These are phyloP conservation scores for Trypanosoma mega DNA, from an alignment of 208 protist species.

Conservation along the genomic window DNA sequence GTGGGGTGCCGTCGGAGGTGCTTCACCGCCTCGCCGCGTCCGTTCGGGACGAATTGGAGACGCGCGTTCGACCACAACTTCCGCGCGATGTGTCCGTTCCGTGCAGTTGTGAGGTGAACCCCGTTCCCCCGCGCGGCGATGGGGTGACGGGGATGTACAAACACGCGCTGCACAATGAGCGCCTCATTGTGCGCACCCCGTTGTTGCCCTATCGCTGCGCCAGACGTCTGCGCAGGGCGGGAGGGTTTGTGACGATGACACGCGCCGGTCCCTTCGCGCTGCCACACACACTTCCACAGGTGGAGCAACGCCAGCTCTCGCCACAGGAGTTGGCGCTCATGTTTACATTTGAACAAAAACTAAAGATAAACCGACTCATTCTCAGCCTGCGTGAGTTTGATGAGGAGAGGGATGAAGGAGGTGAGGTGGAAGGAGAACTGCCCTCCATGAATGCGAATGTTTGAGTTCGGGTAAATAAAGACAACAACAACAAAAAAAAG, in stretches of 20 bases:
- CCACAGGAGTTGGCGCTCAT: conserved; percentile 68
- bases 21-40: conserved; percentile 34
- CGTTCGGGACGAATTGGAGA: conserved; percentile 30
- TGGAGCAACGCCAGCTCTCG: conserved; percentile 40
- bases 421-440: neutral
- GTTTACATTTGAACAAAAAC: conserved; percentile 80
- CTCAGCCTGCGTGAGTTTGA: conserved; percentile 80
- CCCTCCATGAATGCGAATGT: neutral
- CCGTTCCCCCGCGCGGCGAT: neutral
- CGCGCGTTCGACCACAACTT: conserved; percentile 38
- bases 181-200: conserved; percentile 64
- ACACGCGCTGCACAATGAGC: conserved; percentile 43
- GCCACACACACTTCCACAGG: conserved; percentile 30
- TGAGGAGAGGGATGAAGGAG: conserved; percentile 8
- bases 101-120: conserved; percentile 44
- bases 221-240: conserved; percentile 43
- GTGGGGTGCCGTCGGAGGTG: conserved; percentile 56
- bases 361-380: conserved; percentile 85
- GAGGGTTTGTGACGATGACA: conserved; percentile 55
- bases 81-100: conserved; percentile 39
- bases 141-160: conserved; percentile 14
- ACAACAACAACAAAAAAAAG: no score
- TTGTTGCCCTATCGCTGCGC: conserved; percentile 72
- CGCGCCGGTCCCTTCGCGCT: conserved; percentile 78
- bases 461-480: no score